Evolutionary conservation across 257 asterid genomes (phyloP).

Genomic region (Solanum stenotomum): DNA sequence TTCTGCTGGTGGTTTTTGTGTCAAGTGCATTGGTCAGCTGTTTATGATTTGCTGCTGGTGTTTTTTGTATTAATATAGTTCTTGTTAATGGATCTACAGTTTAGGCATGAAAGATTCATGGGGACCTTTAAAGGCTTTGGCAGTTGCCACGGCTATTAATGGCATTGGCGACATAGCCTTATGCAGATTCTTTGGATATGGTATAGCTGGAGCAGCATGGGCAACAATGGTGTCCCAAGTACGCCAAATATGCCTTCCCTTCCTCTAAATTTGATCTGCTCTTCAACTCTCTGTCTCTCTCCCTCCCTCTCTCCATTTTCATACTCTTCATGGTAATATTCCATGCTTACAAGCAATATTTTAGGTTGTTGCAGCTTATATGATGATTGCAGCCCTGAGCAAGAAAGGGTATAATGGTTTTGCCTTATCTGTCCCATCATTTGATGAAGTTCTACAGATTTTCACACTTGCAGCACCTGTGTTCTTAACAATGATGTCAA

Average conservation of each 20-base stretch:
- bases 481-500: slow-evolving; percentile 85
- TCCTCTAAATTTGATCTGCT: not conserved
- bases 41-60: not conserved
- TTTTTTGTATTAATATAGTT: not conserved
- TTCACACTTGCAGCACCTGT: slow-evolving; percentile 90
- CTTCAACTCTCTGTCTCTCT: slow-evolving; percentile 1
- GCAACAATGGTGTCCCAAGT: slow-evolving; percentile 98
- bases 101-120: slow-evolving; percentile 97
- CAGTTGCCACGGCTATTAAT: slow-evolving; percentile 72
- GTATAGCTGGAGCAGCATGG: slow-evolving; percentile 99
- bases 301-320: not conserved
- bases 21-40: not conserved
- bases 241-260: slow-evolving; percentile 1
- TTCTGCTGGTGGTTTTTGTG: not conserved
- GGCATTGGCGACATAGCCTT: slow-evolving; percentile 79
- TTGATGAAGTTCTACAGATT: slow-evolving; percentile 54
- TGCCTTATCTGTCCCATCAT: slow-evolving; percentile 72
- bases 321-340: not conserved
- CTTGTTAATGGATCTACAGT: slow-evolving; percentile 29
- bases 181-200: slow-evolving; percentile 73
- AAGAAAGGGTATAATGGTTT: slow-evolving; percentile 80
- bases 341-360: not conserved
- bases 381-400: slow-evolving; percentile 77
- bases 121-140: slow-evolving; percentile 96
- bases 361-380: slow-evolving; percentile 90